These are phyloP conservation scores for Dendrocalamus sinicus DNA, from an alignment of 176 grass and related monocot genomes.

Conservation along the genomic window DNA sequence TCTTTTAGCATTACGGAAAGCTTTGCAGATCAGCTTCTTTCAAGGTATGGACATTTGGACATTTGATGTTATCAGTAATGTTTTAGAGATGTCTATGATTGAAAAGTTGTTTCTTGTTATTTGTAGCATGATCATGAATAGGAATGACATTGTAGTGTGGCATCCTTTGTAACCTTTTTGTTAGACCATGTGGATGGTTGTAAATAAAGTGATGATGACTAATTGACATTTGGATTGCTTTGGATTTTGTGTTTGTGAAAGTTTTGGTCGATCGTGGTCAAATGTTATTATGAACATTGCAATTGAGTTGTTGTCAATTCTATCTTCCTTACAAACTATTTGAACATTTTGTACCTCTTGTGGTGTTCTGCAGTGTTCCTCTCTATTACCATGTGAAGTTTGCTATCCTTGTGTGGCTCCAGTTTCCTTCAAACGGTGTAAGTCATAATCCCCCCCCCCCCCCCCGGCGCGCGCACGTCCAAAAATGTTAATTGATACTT, in stretches of 20 bases:
- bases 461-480: background rate
- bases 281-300: slow-evolving; percentile 8
- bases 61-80: background rate
- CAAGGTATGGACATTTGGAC: slow-evolving; percentile 54
- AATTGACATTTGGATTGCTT: too few species aligned
- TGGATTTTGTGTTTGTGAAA: too few species aligned
- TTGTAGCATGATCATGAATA: slow-evolving; percentile 21
- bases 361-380: slow-evolving; percentile 73
- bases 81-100: slow-evolving; percentile 25
- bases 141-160: background rate
- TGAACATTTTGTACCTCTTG: slow-evolving; percentile 13
- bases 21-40: slow-evolving; percentile 82
- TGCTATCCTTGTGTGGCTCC: slow-evolving; percentile 85
- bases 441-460: slow-evolving; percentile 34
- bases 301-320: slow-evolving; percentile 13
- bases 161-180: background rate
- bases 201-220: too few species aligned
- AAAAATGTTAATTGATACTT: background rate
- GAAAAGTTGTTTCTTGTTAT: slow-evolving; percentile 33
- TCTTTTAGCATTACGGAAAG: slow-evolving; percentile 85
- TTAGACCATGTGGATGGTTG: too few species aligned
- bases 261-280: too few species aligned
- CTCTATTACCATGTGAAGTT: slow-evolving; percentile 82
- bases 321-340: slow-evolving; percentile 11
- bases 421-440: slow-evolving; percentile 77